phyloP scores from a whole-genome alignment of 495 filamentous ascomycete species.

The Lasiosphaeria ovina region DNA sequence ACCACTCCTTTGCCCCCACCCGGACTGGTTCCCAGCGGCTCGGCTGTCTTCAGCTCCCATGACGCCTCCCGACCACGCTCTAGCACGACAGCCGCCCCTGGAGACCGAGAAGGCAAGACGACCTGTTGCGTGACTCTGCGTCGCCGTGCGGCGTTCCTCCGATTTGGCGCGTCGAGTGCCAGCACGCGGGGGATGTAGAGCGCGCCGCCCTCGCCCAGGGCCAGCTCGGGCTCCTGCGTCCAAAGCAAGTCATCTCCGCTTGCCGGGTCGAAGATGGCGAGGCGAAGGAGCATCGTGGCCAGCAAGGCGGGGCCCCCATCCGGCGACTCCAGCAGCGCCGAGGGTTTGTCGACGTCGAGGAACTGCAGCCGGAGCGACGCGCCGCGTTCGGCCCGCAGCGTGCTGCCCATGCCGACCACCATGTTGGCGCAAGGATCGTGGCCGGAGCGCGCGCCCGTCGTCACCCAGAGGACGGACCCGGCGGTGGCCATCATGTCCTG shows the following conservation, averaged over 20 bases:
- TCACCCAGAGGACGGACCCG: slow-evolving; percentile 45
- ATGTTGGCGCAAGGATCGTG: slow-evolving; percentile 18
- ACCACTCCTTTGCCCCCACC: neutral
- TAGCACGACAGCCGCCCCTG: neutral
- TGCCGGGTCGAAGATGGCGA: slow-evolving; percentile 12
- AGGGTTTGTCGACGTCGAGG: slow-evolving; percentile 28
- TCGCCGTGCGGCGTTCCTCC: neutral
- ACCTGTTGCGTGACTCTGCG: neutral
- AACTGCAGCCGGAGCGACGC: slow-evolving; percentile 25
- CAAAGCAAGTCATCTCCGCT: slow-evolving; percentile 21
- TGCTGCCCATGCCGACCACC: slow-evolving; percentile 12
- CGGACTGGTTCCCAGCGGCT: neutral
- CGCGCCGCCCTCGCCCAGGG: slow-evolving; percentile 9
- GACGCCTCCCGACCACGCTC: neutral
- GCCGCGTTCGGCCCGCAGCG: slow-evolving; percentile 19
- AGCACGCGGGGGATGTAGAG: slow-evolving; percentile 2
- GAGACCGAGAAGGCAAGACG: neutral
- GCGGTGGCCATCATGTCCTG: slow-evolving; percentile 29
- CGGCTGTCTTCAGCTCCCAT: neutral
- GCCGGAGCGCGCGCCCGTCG: slow-evolving; percentile 16
- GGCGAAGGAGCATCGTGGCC: slow-evolving; percentile 3
- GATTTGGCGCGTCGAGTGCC: neutral
- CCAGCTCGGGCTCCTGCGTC: slow-evolving; percentile 35
- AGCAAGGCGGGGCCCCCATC: neutral
- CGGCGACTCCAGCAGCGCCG: slow-evolving; percentile 7